A percentile compares a stretch with the other conserved stretches of the same genome.
Evolutionary conservation across 2,329 filamentous ascomycete species (phyloP).

Genomic region (Zalaria sp.): DNA sequence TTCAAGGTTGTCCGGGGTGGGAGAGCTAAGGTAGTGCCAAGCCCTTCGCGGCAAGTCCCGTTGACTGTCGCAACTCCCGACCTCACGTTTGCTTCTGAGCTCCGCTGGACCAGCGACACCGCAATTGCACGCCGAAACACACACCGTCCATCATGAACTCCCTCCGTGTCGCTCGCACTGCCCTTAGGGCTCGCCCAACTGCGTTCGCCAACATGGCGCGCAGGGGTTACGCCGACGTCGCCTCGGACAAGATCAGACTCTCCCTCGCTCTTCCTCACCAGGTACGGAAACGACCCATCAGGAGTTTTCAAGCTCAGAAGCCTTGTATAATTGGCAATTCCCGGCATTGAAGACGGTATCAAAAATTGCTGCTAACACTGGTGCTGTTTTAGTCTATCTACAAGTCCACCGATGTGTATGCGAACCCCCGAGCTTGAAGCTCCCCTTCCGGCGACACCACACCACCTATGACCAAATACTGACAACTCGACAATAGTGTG

Average conservation of each 20-base stretch:
- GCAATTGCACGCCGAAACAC: too few relatives aligned
- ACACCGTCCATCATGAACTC: conserved; percentile 61
- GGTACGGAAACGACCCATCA: conserved; percentile 48
- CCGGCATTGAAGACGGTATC: too few relatives aligned
- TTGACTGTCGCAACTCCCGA: too few relatives aligned
- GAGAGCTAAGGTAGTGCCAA: too few relatives aligned
- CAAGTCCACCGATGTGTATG: conserved; percentile 58
- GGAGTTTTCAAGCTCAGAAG: neutral
- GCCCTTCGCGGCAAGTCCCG: too few relatives aligned
- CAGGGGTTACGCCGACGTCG: conserved; percentile 64
- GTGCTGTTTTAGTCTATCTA: conserved; percentile 43
- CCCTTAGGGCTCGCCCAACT: conserved; percentile 69
- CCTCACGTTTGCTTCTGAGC: too few relatives aligned
- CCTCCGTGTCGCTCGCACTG: conserved; percentile 80
- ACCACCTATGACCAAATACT: neutral
- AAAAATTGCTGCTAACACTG: conserved; percentile 9
- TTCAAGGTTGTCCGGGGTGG: too few relatives aligned
- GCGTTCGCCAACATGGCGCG: conserved; percentile 55
- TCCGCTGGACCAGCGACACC: too few relatives aligned
- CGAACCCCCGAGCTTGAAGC: conserved; percentile 15
- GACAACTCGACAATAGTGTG: conserved; percentile 49
- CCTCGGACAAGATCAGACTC: conserved; percentile 68
- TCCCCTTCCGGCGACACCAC: neutral
- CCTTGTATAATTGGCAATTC: neutral
- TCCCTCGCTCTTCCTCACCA: conserved; percentile 95